phyloP scores from a whole-genome alignment of 2,329 filamentous ascomycete genomes.

The Diaporthe velutina region DNA sequence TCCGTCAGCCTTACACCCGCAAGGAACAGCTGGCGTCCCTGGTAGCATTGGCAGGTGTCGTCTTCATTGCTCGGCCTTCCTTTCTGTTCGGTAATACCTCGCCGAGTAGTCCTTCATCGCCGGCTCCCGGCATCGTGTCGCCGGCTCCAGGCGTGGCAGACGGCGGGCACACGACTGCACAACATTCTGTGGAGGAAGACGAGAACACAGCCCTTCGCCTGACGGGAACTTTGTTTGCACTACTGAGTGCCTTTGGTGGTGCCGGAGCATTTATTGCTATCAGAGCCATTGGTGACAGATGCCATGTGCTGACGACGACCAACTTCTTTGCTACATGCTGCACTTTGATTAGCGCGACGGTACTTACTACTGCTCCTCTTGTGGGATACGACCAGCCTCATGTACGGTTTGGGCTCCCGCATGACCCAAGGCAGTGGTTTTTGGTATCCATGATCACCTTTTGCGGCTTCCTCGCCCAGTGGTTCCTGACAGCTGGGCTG shows the following conservation, averaged over 20 bases:
- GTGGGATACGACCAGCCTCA: conserved; percentile 60
- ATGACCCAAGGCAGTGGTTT: conserved; percentile 69
- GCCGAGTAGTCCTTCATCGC: background rate
- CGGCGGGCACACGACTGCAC: conserved; percentile 1
- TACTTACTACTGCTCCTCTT: conserved; percentile 50
- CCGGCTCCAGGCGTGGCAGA: background rate
- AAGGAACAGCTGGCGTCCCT: conserved; percentile 82
- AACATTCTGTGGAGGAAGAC: conserved; percentile 48
- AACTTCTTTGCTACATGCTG: conserved; percentile 48
- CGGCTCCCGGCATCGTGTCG: background rate
- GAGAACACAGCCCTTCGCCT: conserved; percentile 75
- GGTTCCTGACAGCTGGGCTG: conserved; percentile 83
- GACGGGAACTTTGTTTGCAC: conserved; percentile 76
- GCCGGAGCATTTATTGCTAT: conserved; percentile 58
- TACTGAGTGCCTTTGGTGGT: conserved; percentile 83
- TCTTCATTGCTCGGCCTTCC: conserved; percentile 84
- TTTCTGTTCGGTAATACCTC: conserved; percentile 24
- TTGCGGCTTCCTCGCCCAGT: conserved; percentile 75
- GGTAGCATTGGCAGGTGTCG: conserved; percentile 82
- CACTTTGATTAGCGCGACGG: conserved; percentile 25
- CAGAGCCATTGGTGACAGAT: conserved; percentile 41
- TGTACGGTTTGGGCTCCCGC: conserved; percentile 58
- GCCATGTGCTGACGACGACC: conserved; percentile 37
- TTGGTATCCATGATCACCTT: conserved; percentile 77
- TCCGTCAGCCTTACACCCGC: conserved; percentile 82